Evolutionary conservation across 2,329 filamentous ascomycete genomes (phyloP), one percentile per base, ranked within the genome.

Genomic region (Aspergillus intermedius): DNA sequence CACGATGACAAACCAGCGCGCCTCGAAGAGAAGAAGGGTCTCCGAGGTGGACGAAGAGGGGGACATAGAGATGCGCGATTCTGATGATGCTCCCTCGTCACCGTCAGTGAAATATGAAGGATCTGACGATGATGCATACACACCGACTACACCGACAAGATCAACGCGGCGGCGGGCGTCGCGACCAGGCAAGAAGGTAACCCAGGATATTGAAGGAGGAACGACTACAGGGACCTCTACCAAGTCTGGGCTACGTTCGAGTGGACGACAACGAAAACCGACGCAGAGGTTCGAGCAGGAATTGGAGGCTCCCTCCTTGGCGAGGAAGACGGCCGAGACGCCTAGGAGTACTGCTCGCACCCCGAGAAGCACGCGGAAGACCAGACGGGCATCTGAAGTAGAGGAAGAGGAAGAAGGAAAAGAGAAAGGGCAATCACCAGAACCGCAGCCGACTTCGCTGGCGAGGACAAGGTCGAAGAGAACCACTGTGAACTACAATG

Each of bases 11-110:
- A 63, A 68, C 32, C 53, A 62, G n/a, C 64, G 63, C 28, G 58
- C 64, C 17, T 54, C 58, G 21, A 71, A 71, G 51, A 59, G 67
- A 45, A 66, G 68, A 50, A 65, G 64, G 46, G 61, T 70, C 30
- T 68, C 63, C 42, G 58, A 62, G 37, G 45, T 57, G 7, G 65
- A 67, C 35, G 51, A 51, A 35, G 64, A 66, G 42, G 65, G 63
- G 30, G 66, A 68, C 42, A 50, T 55, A n/a, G 50, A 53, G 25
- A 66, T 66, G 64, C 53, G 53, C 41, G 57, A 56, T 12, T 46
- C 51, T 12, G 30, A 46, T n/a, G 55, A 56, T 9, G 39, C 40
- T 2, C 49, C 54, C 4, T 48, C 48, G 5, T 57, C 57, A 22
- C 57, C 35, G 12, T 52, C 47, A 47, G 51, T 19, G 44, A 49